Conservation (phyloP, 2,329 filamentous ascomycete genomes). For the Simplicillium aogashimaense region DNA sequence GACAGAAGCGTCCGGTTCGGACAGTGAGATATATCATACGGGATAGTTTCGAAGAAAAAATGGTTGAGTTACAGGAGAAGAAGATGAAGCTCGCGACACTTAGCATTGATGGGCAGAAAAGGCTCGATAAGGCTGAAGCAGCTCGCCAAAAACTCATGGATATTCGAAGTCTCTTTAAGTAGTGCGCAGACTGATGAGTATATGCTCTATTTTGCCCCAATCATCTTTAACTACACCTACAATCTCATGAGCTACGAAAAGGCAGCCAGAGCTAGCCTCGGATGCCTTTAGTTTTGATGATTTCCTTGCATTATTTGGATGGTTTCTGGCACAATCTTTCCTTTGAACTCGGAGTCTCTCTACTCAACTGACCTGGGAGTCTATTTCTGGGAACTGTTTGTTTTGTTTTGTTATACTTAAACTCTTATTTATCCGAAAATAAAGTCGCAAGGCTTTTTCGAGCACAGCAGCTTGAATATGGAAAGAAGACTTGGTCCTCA, state of each 20-base stretch:
- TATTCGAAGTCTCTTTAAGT: slow-evolving; percentile 48
- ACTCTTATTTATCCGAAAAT: too few relatives aligned
- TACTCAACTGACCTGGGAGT: too few relatives aligned
- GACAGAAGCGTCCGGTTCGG: slow-evolving; percentile 81
- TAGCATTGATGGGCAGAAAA: slow-evolving; percentile 61
- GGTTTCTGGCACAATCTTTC: too few relatives aligned
- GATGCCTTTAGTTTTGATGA: not conserved
- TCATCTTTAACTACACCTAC: not conserved
- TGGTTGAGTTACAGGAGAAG: slow-evolving; percentile 80
- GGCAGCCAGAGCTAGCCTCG: too few relatives aligned
- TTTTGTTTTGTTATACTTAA: too few relatives aligned
- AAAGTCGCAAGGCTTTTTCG: too few relatives aligned
- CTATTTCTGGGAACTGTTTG: too few relatives aligned
- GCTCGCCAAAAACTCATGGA: slow-evolving; percentile 55
- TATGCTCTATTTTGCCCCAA: not conserved
- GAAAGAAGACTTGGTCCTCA: too few relatives aligned
- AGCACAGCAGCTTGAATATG: too few relatives aligned
- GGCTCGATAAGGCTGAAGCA: slow-evolving; percentile 38
- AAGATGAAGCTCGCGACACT: slow-evolving; percentile 86
- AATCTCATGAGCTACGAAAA: slow-evolving; percentile 5
- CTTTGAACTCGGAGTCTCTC: too few relatives aligned
- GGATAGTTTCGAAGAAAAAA: slow-evolving; percentile 87
- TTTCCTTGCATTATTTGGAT: too few relatives aligned
- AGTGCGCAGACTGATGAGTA: too few relatives aligned
- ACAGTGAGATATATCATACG: slow-evolving; percentile 86